Base-by-base conservation (phyloP, 805 yeast genomes). In the Teunomyces pallodes region DNA sequence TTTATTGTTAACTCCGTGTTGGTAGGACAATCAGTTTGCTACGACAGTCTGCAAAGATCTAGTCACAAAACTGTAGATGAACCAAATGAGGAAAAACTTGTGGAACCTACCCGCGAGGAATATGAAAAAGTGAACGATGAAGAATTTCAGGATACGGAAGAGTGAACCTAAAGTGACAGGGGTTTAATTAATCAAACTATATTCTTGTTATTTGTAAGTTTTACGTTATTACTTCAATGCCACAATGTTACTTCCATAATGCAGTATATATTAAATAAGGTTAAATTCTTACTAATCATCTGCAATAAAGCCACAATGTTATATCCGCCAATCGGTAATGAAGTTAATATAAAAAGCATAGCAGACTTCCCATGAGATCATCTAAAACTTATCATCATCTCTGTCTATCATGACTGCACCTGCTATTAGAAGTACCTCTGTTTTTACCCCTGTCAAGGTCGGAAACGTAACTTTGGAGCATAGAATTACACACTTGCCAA, bases 401-500 rank as follows among this genome's bases (percentile, higher is more conserved):
- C 24, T 20, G 16, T 13, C 35, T 13, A n/a, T 31, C 4, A 32
- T 32, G 35, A 13, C 35, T 32, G 35, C 35, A 9, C 35, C 35
- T 32, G 17, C 35, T 16, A 32, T 70, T 45, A 60, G 52, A 20
- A 67, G 64, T 47, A 65, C 76, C 38, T 64, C 66, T 46, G 49
- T 74, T 26, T 77, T 77, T 69, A 66, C 70, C 47, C 78, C 80
- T 42, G 61, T 77, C 51, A 69, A 71, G 54, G 60, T 79, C 46
- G 81, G 80, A 42, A 53, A 61, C 35, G 58, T 59, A 32, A 53
- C 55, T 16, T 53, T 79, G 39, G 36, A 61, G 16, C 72, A 79
- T 62, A 62, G 83, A 42, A 51, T 79, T n/a, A 81, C 65, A 1
- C 59, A 67, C 45, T 75, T 84, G 1, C 86, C 87, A 31, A 65